A percentile compares a stretch with the other conserved stretches of the same genome.
Conservation (phyloP, 2,329 filamentous ascomycete species). For the Cytospora chrysosperma region DNA sequence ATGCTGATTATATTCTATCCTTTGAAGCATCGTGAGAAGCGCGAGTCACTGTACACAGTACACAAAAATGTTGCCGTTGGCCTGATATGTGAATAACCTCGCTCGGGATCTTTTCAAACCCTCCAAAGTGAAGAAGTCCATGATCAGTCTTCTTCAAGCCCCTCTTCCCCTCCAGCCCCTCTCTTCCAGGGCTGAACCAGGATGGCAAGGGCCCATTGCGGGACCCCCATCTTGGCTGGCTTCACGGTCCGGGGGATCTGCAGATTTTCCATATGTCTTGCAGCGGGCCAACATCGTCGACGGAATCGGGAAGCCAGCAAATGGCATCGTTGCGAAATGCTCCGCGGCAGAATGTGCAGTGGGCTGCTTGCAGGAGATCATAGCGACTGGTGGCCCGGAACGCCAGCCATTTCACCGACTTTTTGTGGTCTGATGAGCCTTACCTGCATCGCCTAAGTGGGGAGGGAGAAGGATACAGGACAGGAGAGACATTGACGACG, state of each 20-base stretch:
- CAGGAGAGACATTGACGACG: neutral
- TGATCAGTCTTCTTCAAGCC: neutral
- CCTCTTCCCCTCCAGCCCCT: constrained; percentile 2
- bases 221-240: constrained; percentile 4
- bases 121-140: neutral
- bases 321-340: constrained; percentile 9
- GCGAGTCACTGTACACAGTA: no score
- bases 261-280: constrained; percentile 19
- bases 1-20: neutral
- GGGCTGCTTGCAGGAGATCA: constrained; percentile 15
- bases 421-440: constrained; percentile 15
- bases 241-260: constrained; percentile 10
- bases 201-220: neutral
- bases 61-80: neutral
- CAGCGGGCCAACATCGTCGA: constrained; percentile 15
- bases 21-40: neutral
- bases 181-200: constrained; percentile 20
- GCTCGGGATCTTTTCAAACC: neutral
- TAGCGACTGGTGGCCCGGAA: constrained; percentile 16
- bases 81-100: neutral
- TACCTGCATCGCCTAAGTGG: constrained; percentile 7
- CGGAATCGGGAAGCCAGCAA: constrained; percentile 12
- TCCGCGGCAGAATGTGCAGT: neutral
- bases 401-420: constrained; percentile 23
- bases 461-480: constrained; percentile 1